Conservation (phyloP, 1,139 yeast species). For the Waltiozyma sp. region DNA sequence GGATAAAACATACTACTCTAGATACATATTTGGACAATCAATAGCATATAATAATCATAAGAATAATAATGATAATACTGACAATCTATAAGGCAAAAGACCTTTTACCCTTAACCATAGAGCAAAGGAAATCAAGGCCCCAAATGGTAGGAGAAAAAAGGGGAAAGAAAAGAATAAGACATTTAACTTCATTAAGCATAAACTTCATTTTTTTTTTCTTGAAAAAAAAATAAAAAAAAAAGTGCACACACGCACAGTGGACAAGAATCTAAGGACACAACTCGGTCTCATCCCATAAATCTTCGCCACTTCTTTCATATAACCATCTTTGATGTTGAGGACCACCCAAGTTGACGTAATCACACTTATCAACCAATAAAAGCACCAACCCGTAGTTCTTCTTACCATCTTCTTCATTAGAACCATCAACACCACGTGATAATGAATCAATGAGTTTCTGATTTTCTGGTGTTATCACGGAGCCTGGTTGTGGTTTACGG, state of each 20-base stretch:
- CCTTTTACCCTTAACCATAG: too few relatives aligned
- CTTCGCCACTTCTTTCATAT: constrained; percentile 42
- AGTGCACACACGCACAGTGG: neutral
- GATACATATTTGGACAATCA: too few relatives aligned
- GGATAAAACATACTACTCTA: too few relatives aligned
- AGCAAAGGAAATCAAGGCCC: too few relatives aligned
- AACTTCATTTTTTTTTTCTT: neutral
- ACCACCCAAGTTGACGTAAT: constrained; percentile 43
- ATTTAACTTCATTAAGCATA: neutral
- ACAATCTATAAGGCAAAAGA: too few relatives aligned
- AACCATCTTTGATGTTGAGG: constrained; percentile 40
- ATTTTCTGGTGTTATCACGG: constrained; percentile 38
- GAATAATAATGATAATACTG: too few relatives aligned
- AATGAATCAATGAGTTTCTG: constrained; percentile 55
- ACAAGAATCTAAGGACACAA: constrained; percentile 64
- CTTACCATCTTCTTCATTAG: constrained; percentile 55
- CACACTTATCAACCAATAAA: constrained; percentile 64
- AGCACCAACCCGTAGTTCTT: constrained; percentile 63
- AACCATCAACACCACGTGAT: constrained; percentile 76
- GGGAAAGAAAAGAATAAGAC: constrained; percentile 6
- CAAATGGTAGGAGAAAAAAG: constrained; percentile 11
- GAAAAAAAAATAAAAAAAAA: constrained; percentile 3
- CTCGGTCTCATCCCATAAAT: constrained; percentile 66
- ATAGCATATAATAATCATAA: too few relatives aligned
- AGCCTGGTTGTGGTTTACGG: constrained; percentile 63